These are phyloP conservation scores for Babesia sp. DNA, from an alignment of 169 alveolate species.

Conservation along the genomic window DNA sequence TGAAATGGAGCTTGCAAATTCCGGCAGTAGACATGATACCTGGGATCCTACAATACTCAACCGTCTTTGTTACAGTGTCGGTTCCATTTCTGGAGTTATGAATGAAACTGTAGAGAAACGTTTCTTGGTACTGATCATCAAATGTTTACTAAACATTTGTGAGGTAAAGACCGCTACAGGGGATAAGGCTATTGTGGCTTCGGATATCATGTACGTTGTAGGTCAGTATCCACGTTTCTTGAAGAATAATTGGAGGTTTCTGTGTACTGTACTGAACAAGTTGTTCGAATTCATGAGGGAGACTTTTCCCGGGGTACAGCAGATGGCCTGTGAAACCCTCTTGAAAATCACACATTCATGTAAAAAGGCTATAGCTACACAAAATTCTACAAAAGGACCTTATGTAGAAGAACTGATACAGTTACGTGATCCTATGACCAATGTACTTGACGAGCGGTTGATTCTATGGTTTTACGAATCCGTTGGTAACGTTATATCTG, in stretches of 20 bases:
- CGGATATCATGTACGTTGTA: conserved; percentile 98
- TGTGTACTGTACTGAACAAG: conserved; percentile 96
- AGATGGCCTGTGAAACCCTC: conserved; percentile 98
- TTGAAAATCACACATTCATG: conserved; percentile 91
- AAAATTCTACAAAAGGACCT: conserved; percentile 9
- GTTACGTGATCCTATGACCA: conserved; percentile 72
- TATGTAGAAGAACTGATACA: conserved; percentile 48
- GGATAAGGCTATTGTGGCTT: conserved; percentile 95
- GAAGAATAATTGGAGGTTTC: conserved; percentile 94
- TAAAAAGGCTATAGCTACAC: conserved; percentile 78
- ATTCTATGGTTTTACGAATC: conserved; percentile 69
- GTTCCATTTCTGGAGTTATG: conserved; percentile 97
- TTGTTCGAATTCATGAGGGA: conserved; percentile 99
- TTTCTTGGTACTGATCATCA: conserved; percentile 91
- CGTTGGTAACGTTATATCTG: conserved; percentile 65
- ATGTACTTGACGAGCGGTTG: conserved; percentile 69
- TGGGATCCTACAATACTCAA: conserved; percentile 85
- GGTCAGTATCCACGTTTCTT: conserved; percentile 98
- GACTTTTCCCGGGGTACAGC: conserved; percentile 98
- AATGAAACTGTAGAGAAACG: conserved; percentile 90
- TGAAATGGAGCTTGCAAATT: conserved; percentile 80
- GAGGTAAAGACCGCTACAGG: conserved; percentile 97
- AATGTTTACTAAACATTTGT: conserved; percentile 91
- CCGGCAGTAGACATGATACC: conserved; percentile 68
- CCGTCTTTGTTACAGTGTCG: conserved; percentile 94